Evolutionary conservation across 2,329 filamentous ascomycete species (phyloP), one percentile per base, ranked within the genome.

Genomic region (Calonectria montana): DNA sequence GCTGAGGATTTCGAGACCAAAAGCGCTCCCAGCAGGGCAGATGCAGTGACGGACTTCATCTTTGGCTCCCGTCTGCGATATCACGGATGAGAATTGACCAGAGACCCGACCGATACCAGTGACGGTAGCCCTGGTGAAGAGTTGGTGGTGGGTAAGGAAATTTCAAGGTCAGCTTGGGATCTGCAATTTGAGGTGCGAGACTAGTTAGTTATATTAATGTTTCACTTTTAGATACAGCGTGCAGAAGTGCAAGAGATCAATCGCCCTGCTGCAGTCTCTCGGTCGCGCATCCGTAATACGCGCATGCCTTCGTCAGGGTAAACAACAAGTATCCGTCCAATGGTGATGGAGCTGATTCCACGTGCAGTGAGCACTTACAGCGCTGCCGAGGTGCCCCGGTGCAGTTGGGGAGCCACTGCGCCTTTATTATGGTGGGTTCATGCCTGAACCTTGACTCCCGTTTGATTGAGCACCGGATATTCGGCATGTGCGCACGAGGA

Each of bases 231-330:
- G 37, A 59, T 12, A n/a, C 53, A 15, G n/a, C n/a, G 5, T 13
- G 13, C 4, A 15, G 31, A 39, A 39, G 31, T 41, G 53, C 29
- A 59, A 15, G n/a, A 21, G 13, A n/a, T 8, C 21, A 21, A 23
- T 39, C 31, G 35, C 35, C 53, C 35, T 25, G 53, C 53, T 23
- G 53, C 29, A 23, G 53, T 21, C 53, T 37, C 53, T 59, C 53
- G 53, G 53, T 59, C 53, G 53, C 53, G 15, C 23, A 39, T 59
- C 53, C n/a, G 53, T 59, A 59, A 59, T 39, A 59, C 53, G 53
- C 53, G 31, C 53, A 59, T 59, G 31, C 53, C 21, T 39, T 25
- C 18, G 18, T 59, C 53, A 59, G 31, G 53, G 31, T 59, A 15
- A 16, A 18, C 53, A 25, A 2, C 21, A 37, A 16, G n/a, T 27